Percentiles rank a stretch among this genome's conserved stretches.
These are phyloP conservation scores for Rhizopogon rudus DNA, from an alignment of 768 basidiomycete species.

Conservation along the genomic window DNA sequence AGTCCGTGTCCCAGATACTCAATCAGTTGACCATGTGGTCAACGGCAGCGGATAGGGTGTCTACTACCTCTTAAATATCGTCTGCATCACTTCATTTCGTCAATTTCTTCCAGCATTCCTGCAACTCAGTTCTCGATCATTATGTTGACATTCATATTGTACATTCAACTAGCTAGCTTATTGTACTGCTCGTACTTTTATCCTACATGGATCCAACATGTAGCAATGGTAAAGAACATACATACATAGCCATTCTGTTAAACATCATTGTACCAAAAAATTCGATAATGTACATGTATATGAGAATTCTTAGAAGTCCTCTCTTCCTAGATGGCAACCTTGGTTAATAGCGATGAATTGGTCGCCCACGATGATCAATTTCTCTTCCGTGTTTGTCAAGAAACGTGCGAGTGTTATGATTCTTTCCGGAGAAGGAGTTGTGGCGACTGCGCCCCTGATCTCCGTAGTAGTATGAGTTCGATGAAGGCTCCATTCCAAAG, in stretches of 20 bases:
- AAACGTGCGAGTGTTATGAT: constrained; percentile 11
- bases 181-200: background rate
- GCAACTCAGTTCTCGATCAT: background rate
- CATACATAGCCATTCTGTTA: background rate
- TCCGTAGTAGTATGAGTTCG: constrained; percentile 4
- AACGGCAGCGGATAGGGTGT: constrained; percentile 29
- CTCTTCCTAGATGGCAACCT: background rate
- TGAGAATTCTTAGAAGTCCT: background rate
- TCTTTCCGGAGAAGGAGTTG: constrained; percentile 19
- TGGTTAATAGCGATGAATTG: background rate
- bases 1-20: constrained; percentile 33
- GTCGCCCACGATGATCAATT: constrained; percentile 18
- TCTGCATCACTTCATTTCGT: background rate
- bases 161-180: background rate
- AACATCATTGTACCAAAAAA: background rate
- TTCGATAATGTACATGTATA: background rate
- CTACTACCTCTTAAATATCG: background rate
- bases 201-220: background rate
- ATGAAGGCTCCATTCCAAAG: constrained; percentile 26
- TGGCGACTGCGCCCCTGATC: constrained; percentile 17
- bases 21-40: constrained; percentile 42
- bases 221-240: background rate
- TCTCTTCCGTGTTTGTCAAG: constrained; percentile 23
- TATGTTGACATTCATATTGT: background rate
- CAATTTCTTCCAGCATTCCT: background rate